Percentiles rank a stretch among this genome's conserved stretches.
These are phyloP conservation scores for Penicillium janthinellum DNA, from an alignment of 2,329 filamentous ascomycete species.

Conservation along the genomic window DNA sequence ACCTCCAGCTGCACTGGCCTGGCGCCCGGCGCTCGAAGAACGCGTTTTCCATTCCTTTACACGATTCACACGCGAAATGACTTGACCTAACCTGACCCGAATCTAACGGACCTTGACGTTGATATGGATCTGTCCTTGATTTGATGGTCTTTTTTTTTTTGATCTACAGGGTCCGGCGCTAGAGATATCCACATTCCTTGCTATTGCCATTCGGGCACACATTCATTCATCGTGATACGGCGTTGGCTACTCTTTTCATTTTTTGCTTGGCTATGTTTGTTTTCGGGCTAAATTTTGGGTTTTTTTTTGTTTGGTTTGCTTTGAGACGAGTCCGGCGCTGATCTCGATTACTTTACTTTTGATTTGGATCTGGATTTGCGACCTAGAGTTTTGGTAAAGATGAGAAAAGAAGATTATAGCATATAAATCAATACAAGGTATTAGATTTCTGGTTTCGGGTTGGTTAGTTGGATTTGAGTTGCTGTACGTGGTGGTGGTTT, in stretches of 20 bases:
- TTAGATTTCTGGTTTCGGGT: background rate
- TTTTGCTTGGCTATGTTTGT: background rate
- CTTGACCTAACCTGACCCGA: constrained; percentile 1
- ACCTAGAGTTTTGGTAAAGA: background rate
- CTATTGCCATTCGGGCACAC: background rate
- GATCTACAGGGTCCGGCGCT: background rate
- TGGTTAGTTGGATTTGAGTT: no score
- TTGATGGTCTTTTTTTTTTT: background rate
- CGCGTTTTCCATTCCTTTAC: constrained; percentile 15
- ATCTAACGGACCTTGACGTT: background rate
- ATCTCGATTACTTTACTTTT: background rate
- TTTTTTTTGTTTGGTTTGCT: background rate
- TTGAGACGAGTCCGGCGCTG: background rate
- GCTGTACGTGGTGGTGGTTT: no score
- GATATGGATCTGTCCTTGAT: background rate
- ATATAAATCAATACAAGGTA: background rate
- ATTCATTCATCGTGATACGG: background rate
- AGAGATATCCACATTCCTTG: background rate
- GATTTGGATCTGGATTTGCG: background rate
- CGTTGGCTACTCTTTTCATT: background rate
- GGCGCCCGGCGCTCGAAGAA: background rate
- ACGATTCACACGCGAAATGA: constrained; percentile 4
- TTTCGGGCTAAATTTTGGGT: background rate
- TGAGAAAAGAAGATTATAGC: background rate
- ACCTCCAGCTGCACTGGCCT: background rate